Evolutionary conservation across 2,329 filamentous ascomycete genomes (phyloP), one percentile per base, ranked within the genome.

Genomic region (Immersiporthe knoxdaviesiana): DNA sequence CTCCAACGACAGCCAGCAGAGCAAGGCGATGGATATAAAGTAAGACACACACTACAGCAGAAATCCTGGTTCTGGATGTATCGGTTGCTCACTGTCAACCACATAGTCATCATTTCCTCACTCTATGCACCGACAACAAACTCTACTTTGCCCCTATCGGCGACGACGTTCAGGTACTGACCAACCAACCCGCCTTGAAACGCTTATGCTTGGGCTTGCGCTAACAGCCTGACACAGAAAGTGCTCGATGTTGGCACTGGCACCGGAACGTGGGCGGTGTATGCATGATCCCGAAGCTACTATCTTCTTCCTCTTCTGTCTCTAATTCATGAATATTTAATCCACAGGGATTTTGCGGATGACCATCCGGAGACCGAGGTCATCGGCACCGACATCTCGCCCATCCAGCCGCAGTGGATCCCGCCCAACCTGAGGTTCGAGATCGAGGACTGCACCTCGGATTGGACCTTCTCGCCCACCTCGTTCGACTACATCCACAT

Each of bases 401-500:
- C 86, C 0, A 87, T 87, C 16, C 86, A 88, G 72, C 85, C 86
- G 0, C 78, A 77, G 27, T 85, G 84, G 79, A 82, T 89, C 0
- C 87, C 88, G 2, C 81, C 83, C 44, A 91, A 90, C 56, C 41
- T 77, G 39, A 79, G 79, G 27, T 88, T 88, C 63, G 73, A 89
- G 70, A 84, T 91, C 60, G 89, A 91, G 74, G 88, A 91, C 74
- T 85, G 86, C 62, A 86, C 87, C 70, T 81, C 75, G 8, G 78
- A 79, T 0, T 83, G 81, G 80, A 87, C 79, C 77, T 87, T 79
- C 74, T 24, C 69, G 71, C 84, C 70, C 72, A 81, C 72, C 68
- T 70, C 72, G 27, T 86, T 88, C 73, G 88, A 90, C 77, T 88
- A 84, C 73, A 84, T 90, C 70, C 88, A 89, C 75, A 84, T 84